These are phyloP conservation scores for Akanthomyces lecanii DNA, from an alignment of 2,329 filamentous ascomycete species.

Conservation along the genomic window DNA sequence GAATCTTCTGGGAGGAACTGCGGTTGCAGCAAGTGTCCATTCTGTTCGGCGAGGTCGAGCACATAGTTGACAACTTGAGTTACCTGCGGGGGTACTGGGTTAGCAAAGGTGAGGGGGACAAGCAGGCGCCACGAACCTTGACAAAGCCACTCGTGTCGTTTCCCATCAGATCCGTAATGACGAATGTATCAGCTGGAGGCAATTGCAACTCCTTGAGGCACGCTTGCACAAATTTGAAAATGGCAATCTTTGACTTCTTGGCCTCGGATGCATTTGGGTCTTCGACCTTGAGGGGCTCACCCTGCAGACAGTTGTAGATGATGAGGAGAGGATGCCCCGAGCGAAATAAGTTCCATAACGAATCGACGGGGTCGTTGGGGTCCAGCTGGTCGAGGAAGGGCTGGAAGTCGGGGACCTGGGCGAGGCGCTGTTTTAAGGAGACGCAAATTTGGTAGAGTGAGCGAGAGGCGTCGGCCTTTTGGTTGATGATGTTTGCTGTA, in stretches of 20 bases:
- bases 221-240: slow-evolving; percentile 88
- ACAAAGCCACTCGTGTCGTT: slow-evolving; percentile 97
- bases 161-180: slow-evolving; percentile 85
- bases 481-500: slow-evolving; percentile 94
- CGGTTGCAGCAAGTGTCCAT: slow-evolving; percentile 64
- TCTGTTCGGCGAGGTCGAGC: slow-evolving; percentile 76
- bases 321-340: slow-evolving; percentile 78
- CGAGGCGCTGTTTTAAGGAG: slow-evolving; percentile 73
- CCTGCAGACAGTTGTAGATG: slow-evolving; percentile 80
- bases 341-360: slow-evolving; percentile 83
- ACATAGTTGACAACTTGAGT: slow-evolving; percentile 90
- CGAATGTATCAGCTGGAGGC: slow-evolving; percentile 77
- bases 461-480: slow-evolving; percentile 83
- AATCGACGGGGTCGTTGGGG: slow-evolving; percentile 73
- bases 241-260: slow-evolving; percentile 79
- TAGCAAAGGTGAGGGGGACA: slow-evolving; percentile 6
- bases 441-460: slow-evolving; percentile 96
- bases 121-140: slow-evolving; percentile 54
- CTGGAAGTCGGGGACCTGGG: slow-evolving; percentile 80
- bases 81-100: slow-evolving; percentile 44
- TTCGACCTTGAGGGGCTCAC: slow-evolving; percentile 63
- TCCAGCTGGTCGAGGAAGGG: slow-evolving; percentile 68
- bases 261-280: slow-evolving; percentile 57
- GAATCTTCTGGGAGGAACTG: slow-evolving; percentile 54
- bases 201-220: slow-evolving; percentile 81